Evolutionary conservation across 225 moss, liverwort and hornwort species (phyloP).

Genomic region (Sphagnum contortum): DNA sequence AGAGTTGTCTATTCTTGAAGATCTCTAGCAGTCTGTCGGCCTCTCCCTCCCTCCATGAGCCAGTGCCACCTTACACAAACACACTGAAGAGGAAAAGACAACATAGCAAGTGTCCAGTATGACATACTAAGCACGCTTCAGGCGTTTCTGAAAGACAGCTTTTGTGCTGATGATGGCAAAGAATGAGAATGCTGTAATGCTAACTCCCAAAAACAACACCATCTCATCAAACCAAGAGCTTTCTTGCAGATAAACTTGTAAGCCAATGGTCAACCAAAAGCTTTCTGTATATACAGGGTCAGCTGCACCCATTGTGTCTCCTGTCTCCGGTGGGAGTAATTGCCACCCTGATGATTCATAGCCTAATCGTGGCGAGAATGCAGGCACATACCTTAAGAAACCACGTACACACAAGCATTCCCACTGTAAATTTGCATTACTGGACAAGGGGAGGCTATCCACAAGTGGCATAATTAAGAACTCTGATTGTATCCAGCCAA

Average conservation of each 20-base stretch:
- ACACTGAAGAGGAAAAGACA: no score
- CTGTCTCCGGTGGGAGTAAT: constrained; percentile 51
- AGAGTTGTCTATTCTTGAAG: no score
- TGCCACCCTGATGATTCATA: constrained; percentile 59
- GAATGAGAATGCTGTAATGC: constrained; percentile 49
- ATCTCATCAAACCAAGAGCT: constrained; percentile 54
- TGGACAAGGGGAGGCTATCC: no score
- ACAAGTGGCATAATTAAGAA: no score
- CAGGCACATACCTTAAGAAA: constrained; percentile 65
- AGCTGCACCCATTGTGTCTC: constrained; percentile 72
- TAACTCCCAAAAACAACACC: constrained; percentile 49
- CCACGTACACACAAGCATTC: constrained; percentile 2
- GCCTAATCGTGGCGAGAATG: constrained; percentile 75
- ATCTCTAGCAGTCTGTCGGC: no score
- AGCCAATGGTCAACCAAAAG: constrained; percentile 64
- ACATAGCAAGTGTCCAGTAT: no score
- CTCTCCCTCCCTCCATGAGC: no score
- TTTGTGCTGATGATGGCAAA: constrained; percentile 38
- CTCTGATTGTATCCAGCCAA: no score
- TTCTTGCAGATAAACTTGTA: constrained; percentile 67
- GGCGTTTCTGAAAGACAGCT: constrained; percentile 56
- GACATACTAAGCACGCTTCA: constrained; percentile 56
- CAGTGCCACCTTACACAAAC: no score
- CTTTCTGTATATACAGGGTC: constrained; percentile 96
- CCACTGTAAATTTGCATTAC: no score